Evolutionary conservation across 768 basidiomycete species (phyloP).

Genomic region (Leccinum longicurvipes): DNA sequence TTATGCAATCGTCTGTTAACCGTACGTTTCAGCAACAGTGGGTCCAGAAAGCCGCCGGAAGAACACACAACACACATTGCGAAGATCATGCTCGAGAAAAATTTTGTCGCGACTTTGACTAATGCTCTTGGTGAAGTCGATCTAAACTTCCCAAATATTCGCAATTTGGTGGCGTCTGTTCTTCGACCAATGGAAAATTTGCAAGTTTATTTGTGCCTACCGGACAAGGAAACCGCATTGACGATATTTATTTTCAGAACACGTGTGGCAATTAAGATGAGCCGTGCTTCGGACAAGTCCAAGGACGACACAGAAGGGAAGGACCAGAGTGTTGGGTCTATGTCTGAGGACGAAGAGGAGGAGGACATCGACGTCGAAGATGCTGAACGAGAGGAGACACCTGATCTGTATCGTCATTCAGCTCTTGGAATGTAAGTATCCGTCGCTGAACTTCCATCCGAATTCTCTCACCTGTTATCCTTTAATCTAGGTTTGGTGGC

Average conservation of each 20-base stretch:
- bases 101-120: constrained; percentile 86
- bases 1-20: constrained; percentile 85
- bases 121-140: constrained; percentile 89
- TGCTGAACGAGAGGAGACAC: constrained; percentile 70
- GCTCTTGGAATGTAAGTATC: constrained; percentile 83
- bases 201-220: constrained; percentile 45
- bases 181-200: constrained; percentile 86
- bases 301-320: constrained; percentile 55
- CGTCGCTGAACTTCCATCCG: background rate
- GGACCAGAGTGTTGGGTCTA: constrained; percentile 39
- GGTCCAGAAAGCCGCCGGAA: constrained; percentile 48
- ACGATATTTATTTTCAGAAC: constrained; percentile 50
- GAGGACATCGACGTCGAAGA: constrained; percentile 60
- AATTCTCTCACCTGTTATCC: constrained; percentile 8
- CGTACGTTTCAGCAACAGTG: constrained; percentile 61
- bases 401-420: constrained; percentile 93
- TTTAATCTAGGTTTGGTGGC: constrained; percentile 58
- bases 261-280: constrained; percentile 98
- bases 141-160: constrained; percentile 91
- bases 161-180: constrained; percentile 80
- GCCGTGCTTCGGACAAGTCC: constrained; percentile 63
- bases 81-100: constrained; percentile 98
- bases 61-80: constrained; percentile 90
- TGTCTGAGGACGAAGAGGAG: constrained; percentile 47
- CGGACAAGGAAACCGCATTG: background rate